Percentiles rank a stretch among this genome's conserved stretches.
Conservation (phyloP, 1,139 yeast genomes). For the Yamadazyma trypodendri region DNA sequence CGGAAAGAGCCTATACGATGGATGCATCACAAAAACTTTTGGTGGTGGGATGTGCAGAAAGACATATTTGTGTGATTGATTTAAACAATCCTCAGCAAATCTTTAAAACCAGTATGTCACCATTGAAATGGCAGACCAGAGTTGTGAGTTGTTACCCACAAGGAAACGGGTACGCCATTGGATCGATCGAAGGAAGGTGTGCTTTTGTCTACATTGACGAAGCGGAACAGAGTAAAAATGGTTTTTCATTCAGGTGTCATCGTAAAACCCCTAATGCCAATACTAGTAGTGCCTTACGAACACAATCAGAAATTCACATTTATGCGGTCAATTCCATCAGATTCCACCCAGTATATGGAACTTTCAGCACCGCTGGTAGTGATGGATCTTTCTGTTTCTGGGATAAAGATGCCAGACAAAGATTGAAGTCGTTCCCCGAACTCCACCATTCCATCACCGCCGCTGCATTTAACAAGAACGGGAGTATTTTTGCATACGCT, state of each 20-base stretch:
- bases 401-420: constrained; percentile 92
- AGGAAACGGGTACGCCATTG: constrained; percentile 91
- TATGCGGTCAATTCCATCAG: constrained; percentile 78
- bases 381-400: constrained; percentile 94
- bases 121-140: constrained; percentile 89
- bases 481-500: constrained; percentile 88
- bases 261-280: constrained; percentile 49
- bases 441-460: constrained; percentile 74
- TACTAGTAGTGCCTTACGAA: constrained; percentile 36
- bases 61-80: constrained; percentile 76
- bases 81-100: constrained; percentile 81
- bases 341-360: constrained; percentile 88
- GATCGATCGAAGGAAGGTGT: constrained; percentile 94
- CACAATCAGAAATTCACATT: constrained; percentile 49
- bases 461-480: constrained; percentile 78
- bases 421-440: constrained; percentile 77
- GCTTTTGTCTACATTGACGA: constrained; percentile 95
- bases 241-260: constrained; percentile 94
- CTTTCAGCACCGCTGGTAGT: constrained; percentile 91
- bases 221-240: constrained; percentile 64
- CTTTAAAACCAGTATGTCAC: constrained; percentile 73
- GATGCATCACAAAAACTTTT: constrained; percentile 76
- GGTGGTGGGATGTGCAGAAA: constrained; percentile 91
- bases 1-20: constrained; percentile 91
- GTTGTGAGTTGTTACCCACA: constrained; percentile 79